Evolutionary conservation across 2,329 filamentous ascomycete genomes (phyloP).

Genomic region (Hymenotorrendiella dingleyae): DNA sequence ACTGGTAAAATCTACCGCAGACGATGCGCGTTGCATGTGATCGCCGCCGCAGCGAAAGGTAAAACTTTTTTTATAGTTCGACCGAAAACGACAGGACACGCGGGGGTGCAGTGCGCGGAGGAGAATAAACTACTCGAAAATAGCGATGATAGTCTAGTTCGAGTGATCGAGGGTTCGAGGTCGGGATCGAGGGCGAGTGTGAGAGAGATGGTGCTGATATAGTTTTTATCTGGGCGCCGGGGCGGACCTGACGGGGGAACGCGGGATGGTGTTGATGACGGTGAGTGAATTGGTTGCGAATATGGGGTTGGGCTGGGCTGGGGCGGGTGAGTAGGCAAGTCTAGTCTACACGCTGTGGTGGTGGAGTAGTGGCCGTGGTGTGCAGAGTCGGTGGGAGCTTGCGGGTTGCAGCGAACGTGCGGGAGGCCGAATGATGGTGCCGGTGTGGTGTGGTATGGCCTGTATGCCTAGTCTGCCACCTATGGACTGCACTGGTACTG

Average conservation of each 20-base stretch:
- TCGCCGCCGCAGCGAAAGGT: constrained; percentile 37
- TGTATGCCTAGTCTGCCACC: no score
- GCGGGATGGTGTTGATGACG: not conserved
- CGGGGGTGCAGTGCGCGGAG: not conserved
- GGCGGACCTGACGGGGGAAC: not conserved
- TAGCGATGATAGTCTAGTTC: not conserved
- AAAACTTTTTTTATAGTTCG: not conserved
- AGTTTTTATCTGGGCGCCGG: constrained; percentile 1
- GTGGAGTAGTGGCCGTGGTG: not conserved
- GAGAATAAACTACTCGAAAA: no score
- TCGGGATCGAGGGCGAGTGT: not conserved
- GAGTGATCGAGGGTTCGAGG: no score
- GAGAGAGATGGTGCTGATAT: not conserved
- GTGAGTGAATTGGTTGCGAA: not conserved
- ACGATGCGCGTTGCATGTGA: constrained; percentile 72
- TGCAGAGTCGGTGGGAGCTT: not conserved
- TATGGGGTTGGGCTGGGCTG: not conserved
- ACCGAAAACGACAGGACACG: not conserved
- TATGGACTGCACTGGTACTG: no score
- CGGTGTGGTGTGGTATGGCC: no score
- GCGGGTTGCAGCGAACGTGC: not conserved
- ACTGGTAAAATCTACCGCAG: constrained; percentile 69
- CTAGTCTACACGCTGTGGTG: not conserved
- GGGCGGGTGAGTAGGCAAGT: not conserved
- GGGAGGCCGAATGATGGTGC: no score